Evolutionary conservation across 345 rosid genomes (phyloP), one percentile per base, ranked within the genome.

Genomic region (Eutrema heterophyllum): DNA sequence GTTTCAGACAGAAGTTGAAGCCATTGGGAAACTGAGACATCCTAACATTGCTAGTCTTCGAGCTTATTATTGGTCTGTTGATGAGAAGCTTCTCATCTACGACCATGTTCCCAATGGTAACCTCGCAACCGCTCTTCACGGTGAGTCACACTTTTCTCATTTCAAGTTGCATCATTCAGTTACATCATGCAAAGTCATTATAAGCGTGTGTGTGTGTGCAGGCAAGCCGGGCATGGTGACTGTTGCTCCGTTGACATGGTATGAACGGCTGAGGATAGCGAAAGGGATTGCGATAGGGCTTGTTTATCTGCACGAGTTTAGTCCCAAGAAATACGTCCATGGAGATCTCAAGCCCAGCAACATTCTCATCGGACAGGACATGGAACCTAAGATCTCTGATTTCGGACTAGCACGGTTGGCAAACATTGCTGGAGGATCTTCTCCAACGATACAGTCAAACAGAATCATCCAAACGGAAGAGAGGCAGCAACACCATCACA

Each of bases 1-100:
- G 83, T 94, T 94, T 77, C 97, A 90, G 84, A 88, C 89, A 0
- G 97, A 94, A 85, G 97, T 92, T 43, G 97, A 94, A 83, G 97
- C 97, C 44, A 85, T 94, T 6, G 98, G 97, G 57, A 92, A 89
- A 86, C 83, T 91, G 13, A 88, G 93, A 82, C 98, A 94, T 80
- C 96, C 90, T 0, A 89, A 94, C 70, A 77, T 91, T 36, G 97
- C 85, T 59, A 87, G 85, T 77, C 97, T 94, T 45, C 82, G 88
- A 78, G 97, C 98, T 13, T 94, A 94, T 77, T 94, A 91, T 77
- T 94, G 98, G 98, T 89, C 96, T 68, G 97, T 89, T 16, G 98
- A 94, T 58, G 98, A 94, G 86, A 94, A 91, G 87, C 81, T 94
- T 80, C 90, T 94, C 21, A 85, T 94, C 72, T 88, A 94, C 71